phyloP scores from a whole-genome alignment of 768 basidiomycete genomes.

The Hortiboletus flavorubellus region DNA sequence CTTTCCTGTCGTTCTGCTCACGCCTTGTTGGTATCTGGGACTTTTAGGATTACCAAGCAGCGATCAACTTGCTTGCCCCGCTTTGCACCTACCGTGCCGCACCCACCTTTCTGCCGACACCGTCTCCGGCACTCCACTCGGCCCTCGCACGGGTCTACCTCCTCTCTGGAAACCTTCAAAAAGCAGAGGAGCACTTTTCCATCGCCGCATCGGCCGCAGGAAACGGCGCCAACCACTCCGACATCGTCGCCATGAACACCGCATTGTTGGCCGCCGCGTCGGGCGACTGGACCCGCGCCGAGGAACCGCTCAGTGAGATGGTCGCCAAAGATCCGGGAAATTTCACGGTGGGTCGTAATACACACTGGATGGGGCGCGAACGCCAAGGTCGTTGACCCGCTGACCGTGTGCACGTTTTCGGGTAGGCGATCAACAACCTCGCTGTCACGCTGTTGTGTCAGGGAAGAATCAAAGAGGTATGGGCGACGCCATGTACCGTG shows the following conservation, averaged over 20 bases:
- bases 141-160: slow-evolving; percentile 73
- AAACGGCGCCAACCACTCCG: slow-evolving; percentile 41
- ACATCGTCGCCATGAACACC: slow-evolving; percentile 57
- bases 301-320: slow-evolving; percentile 39
- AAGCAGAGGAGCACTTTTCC: slow-evolving; percentile 57
- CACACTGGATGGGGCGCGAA: too few species aligned
- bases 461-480: slow-evolving; percentile 69
- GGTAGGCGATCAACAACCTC: slow-evolving; percentile 72
- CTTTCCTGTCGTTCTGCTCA: not conserved
- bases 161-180: slow-evolving; percentile 61
- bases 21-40: not conserved
- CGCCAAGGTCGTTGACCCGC: not conserved
- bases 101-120: slow-evolving; percentile 12
- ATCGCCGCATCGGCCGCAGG: slow-evolving; percentile 38
- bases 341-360: slow-evolving; percentile 42
- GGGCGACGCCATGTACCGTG: not conserved
- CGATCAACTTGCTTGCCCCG: slow-evolving; percentile 63
- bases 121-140: slow-evolving; percentile 58
- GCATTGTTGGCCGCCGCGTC: slow-evolving; percentile 64
- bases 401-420: not conserved
- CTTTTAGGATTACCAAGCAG: slow-evolving; percentile 64
- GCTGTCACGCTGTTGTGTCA: slow-evolving; percentile 68
- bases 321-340: slow-evolving; percentile 56
- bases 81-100: slow-evolving; percentile 45
- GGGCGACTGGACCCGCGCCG: slow-evolving; percentile 65